Percentiles rank a stretch among this genome's conserved stretches.
Evolutionary conservation across 2,329 filamentous ascomycete genomes (phyloP).

Genomic region (Volutella citrinella): DNA sequence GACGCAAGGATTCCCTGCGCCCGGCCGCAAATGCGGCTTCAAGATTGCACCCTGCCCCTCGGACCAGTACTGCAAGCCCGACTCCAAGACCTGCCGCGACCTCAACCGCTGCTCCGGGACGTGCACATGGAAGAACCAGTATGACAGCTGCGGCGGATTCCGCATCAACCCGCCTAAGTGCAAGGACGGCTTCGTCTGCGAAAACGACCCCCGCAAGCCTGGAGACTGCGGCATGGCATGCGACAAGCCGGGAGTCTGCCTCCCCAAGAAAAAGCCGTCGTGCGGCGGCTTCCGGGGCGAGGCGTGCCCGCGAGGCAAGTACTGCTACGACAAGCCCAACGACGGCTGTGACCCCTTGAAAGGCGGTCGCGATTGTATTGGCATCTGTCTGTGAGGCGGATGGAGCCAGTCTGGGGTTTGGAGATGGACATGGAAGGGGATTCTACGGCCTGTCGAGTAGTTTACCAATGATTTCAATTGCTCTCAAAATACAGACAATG

Average conservation of each 20-base stretch:
- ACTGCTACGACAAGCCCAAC: slow-evolving; percentile 27
- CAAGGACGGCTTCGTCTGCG: slow-evolving; percentile 22
- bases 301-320: slow-evolving; percentile 24
- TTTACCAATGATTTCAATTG: too few relatives aligned
- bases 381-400: slow-evolving; percentile 29
- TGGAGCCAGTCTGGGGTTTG: too few relatives aligned
- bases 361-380: slow-evolving; percentile 28
- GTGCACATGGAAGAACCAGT: slow-evolving; percentile 29
- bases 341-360: slow-evolving; percentile 26
- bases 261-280: slow-evolving; percentile 14
- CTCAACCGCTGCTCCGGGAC: slow-evolving; percentile 26
- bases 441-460: too few relatives aligned
- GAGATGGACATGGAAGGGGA: too few relatives aligned
- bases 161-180: slow-evolving; percentile 22
- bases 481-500: too few relatives aligned
- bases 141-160: slow-evolving; percentile 32
- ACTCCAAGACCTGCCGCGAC: slow-evolving; percentile 19
- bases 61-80: slow-evolving; percentile 24
- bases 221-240: slow-evolving; percentile 36
- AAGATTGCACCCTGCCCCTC: slow-evolving; percentile 27
- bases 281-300: slow-evolving; percentile 27
- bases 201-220: slow-evolving; percentile 35
- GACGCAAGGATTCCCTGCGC: slow-evolving; percentile 2
- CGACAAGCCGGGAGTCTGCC: slow-evolving; percentile 33
- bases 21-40: slow-evolving; percentile 23